These are phyloP conservation scores for Mortierella sp. DNA, from an alignment of 371 early-diverging fungal genomes.

Conservation along the genomic window DNA sequence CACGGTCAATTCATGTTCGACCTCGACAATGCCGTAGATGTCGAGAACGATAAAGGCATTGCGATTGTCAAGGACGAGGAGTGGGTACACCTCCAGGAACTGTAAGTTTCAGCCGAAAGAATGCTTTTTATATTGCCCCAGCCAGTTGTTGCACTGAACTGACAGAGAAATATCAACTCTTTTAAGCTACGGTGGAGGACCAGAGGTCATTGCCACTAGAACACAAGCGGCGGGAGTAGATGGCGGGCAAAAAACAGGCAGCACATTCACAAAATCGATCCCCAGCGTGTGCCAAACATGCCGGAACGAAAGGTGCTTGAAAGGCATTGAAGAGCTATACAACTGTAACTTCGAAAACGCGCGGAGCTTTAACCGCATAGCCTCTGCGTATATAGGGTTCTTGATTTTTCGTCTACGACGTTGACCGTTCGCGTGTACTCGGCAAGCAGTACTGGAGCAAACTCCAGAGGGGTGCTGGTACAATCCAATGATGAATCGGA, in stretches of 20 bases:
- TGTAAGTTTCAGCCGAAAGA: slow-evolving; percentile 12
- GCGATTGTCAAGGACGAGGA: slow-evolving; percentile 27
- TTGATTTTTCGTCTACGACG: slow-evolving; percentile 24
- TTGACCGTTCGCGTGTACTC: slow-evolving; percentile 26
- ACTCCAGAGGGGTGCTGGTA: background rate
- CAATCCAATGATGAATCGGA: background rate
- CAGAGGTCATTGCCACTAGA: slow-evolving; percentile 11
- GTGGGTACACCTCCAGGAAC: slow-evolving; percentile 26
- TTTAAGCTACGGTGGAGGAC: slow-evolving; percentile 36
- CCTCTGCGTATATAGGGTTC: slow-evolving; percentile 16
- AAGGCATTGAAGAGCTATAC: background rate
- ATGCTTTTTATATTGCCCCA: background rate
- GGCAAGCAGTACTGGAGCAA: background rate
- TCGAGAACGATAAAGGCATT: slow-evolving; percentile 11
- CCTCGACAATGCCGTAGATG: slow-evolving; percentile 13
- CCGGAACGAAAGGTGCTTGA: slow-evolving; percentile 21
- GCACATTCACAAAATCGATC: background rate
- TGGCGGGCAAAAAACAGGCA: background rate
- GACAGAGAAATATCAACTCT: background rate
- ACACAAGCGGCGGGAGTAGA: slow-evolving; percentile 3
- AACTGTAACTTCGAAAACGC: no score
- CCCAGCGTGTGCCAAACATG: slow-evolving; percentile 27
- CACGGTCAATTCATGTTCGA: slow-evolving; percentile 32
- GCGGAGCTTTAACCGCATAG: no score
- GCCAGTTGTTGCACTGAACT: background rate